Evolutionary conservation across 2,329 filamentous ascomycete species (phyloP).

Genomic region (Elsinoe perseae): DNA sequence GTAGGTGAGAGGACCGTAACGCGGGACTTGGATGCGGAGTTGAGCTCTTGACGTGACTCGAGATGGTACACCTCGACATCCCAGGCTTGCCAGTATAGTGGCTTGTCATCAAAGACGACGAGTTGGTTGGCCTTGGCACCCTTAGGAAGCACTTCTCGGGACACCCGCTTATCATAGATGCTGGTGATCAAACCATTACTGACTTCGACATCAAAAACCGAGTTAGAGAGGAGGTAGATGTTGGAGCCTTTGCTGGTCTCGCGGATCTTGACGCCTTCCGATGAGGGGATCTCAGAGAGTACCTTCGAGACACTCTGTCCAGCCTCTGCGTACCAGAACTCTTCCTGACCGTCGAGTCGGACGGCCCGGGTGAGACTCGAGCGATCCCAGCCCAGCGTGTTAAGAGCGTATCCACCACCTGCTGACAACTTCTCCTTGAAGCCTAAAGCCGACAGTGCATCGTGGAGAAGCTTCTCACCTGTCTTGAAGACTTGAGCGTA

Average conservation of each 20-base stretch:
- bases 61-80: conserved; percentile 96
- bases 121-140: conserved; percentile 77
- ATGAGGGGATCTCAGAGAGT: conserved; percentile 20
- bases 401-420: conserved; percentile 56
- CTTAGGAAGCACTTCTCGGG: conserved; percentile 69
- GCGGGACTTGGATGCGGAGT: conserved; percentile 54
- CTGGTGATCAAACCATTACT: conserved; percentile 73
- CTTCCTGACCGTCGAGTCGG: not conserved
- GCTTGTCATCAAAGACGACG: conserved; percentile 95
- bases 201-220: conserved; percentile 65
- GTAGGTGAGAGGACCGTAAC: conserved; percentile 66
- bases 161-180: conserved; percentile 63
- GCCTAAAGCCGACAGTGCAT: conserved; percentile 61
- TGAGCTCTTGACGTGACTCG: conserved; percentile 71
- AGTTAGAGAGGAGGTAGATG: conserved; percentile 72
- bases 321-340: conserved; percentile 36
- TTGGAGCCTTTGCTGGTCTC: conserved; percentile 43
- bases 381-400: conserved; percentile 74
- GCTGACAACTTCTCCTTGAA: conserved; percentile 44
- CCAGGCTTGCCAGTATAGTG: conserved; percentile 95
- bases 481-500: conserved; percentile 77
- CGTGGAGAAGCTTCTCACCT: conserved; percentile 62
- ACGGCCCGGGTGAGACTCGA: conserved; percentile 32
- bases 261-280: conserved; percentile 38
- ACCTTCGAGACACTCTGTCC: conserved; percentile 34